Evolutionary conservation across 2,329 filamentous ascomycete species (phyloP).

Genomic region (Penicillium sp.): DNA sequence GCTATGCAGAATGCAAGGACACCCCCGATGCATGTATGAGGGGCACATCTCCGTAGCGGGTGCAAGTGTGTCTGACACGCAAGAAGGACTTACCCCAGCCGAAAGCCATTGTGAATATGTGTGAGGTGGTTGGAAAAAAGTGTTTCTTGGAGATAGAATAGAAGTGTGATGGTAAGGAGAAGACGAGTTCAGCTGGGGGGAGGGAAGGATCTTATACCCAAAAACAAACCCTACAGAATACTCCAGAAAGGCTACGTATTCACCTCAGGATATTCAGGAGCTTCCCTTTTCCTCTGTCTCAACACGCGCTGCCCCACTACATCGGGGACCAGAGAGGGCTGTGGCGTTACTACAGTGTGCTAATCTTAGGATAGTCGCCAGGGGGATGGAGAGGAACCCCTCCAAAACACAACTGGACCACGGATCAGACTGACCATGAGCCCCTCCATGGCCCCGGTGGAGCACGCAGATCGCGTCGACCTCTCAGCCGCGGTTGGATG

Average conservation of each 20-base stretch:
- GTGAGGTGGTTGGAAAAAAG: constrained; percentile 3
- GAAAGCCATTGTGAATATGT: constrained; percentile 37
- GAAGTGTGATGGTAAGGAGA: constrained; percentile 5
- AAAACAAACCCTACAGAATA: constrained; percentile 12
- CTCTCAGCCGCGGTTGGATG: constrained; percentile 6
- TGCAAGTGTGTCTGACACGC: constrained; percentile 4
- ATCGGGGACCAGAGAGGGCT: constrained; percentile 20
- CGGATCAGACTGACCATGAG: constrained; percentile 10
- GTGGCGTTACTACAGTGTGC: not conserved
- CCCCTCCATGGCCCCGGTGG: constrained; percentile 11
- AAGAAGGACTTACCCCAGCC: constrained; percentile 36
- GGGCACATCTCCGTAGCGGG: not conserved
- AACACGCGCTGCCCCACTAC: constrained; percentile 20
- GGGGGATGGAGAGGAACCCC: constrained; percentile 10
- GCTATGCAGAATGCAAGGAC: not conserved
- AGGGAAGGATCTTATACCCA: constrained; percentile 23
- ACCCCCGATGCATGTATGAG: not conserved
- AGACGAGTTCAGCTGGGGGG: not conserved
- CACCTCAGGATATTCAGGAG: constrained; percentile 9
- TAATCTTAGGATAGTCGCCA: constrained; percentile 9
- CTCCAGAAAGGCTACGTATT: constrained; percentile 20
- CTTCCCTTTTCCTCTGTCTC: constrained; percentile 16
- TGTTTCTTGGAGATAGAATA: constrained; percentile 1
- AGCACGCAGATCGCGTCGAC: constrained; percentile 12
- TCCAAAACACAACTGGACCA: constrained; percentile 14